phyloP scores from a whole-genome alignment of 1,284 basidiomycete genomes.

The Inonotus hispidus region DNA sequence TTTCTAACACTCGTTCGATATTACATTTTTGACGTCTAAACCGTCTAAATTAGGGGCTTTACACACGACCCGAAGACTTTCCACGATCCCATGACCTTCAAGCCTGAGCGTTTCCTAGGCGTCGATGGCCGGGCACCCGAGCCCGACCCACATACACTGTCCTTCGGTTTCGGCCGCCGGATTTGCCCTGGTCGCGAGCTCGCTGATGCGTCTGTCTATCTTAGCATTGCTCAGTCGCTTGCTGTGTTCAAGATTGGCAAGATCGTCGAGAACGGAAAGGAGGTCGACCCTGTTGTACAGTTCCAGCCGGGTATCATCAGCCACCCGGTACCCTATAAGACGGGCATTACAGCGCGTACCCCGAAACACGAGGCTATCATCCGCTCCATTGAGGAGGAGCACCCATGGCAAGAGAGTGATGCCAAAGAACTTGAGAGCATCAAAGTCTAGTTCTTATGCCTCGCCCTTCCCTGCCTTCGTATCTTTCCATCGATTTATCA shows the following conservation, averaged over 20 bases:
- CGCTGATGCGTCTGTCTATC: constrained; percentile 20
- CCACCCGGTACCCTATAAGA: constrained; percentile 12
- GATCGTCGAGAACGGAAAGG: constrained; percentile 11
- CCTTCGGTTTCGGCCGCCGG: constrained; percentile 18
- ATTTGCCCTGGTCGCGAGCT: constrained; percentile 19
- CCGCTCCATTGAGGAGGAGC: constrained; percentile 16
- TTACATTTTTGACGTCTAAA: neutral
- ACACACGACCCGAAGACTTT: constrained; percentile 15
- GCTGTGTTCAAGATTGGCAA: constrained; percentile 22
- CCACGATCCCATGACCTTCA: constrained; percentile 19
- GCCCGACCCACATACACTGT: constrained; percentile 7
- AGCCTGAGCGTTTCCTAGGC: constrained; percentile 20
- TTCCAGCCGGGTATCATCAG: constrained; percentile 21
- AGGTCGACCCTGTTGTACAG: constrained; percentile 20
- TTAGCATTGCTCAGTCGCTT: constrained; percentile 21
- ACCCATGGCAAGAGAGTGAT: constrained; percentile 11
- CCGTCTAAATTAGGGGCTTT: constrained; percentile 13
- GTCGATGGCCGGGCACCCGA: constrained; percentile 13
- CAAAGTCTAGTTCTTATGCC: neutral
- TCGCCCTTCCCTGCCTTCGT: neutral
- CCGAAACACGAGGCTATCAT: constrained; percentile 14
- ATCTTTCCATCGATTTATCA: neutral
- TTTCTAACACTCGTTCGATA: neutral
- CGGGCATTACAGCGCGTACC: constrained; percentile 5
- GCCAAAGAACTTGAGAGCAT: constrained; percentile 8